Percentiles rank a stretch among this genome's conserved stretches.
These are phyloP conservation scores for Pseudogymnoascus sp. DNA, from an alignment of 2,329 filamentous ascomycete genomes.

Conservation along the genomic window DNA sequence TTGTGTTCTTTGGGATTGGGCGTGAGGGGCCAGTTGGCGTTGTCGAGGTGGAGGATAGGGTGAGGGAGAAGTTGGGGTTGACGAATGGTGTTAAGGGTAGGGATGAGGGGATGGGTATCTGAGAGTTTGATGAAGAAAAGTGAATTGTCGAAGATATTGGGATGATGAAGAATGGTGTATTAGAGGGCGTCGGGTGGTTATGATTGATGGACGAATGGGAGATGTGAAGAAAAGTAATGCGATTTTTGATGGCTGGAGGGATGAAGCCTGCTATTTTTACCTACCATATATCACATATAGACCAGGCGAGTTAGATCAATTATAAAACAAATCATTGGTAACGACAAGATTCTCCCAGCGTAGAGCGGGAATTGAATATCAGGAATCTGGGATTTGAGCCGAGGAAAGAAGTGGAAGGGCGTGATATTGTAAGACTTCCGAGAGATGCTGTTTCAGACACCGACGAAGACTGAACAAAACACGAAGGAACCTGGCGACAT, in stretches of 20 bases:
- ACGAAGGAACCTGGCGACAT: too few relatives aligned
- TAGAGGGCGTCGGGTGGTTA: neutral
- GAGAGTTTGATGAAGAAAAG: neutral
- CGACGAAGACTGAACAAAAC: too few relatives aligned
- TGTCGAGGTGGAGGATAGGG: conserved; percentile 54
- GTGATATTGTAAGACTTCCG: too few relatives aligned
- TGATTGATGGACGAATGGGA: neutral
- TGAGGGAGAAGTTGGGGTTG: conserved; percentile 45
- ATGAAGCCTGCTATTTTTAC: neutral
- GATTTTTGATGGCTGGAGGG: neutral
- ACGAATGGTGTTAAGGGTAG: conserved; percentile 18
- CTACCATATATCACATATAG: neutral
- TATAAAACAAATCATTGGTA: neutral
- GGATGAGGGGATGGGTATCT: conserved; percentile 14
- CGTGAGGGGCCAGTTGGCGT: conserved; percentile 55
- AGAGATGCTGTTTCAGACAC: too few relatives aligned
- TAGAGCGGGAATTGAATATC: neutral
- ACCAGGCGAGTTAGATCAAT: neutral
- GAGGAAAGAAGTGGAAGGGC: too few relatives aligned
- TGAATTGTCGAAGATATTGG: neutral
- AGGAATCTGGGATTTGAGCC: too few relatives aligned
- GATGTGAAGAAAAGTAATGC: neutral
- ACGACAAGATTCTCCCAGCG: neutral
- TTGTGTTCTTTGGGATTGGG: conserved; percentile 72
- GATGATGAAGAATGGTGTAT: neutral